Conservation (phyloP, 495 filamentous ascomycete species). For the Neurospora cerealis region DNA sequence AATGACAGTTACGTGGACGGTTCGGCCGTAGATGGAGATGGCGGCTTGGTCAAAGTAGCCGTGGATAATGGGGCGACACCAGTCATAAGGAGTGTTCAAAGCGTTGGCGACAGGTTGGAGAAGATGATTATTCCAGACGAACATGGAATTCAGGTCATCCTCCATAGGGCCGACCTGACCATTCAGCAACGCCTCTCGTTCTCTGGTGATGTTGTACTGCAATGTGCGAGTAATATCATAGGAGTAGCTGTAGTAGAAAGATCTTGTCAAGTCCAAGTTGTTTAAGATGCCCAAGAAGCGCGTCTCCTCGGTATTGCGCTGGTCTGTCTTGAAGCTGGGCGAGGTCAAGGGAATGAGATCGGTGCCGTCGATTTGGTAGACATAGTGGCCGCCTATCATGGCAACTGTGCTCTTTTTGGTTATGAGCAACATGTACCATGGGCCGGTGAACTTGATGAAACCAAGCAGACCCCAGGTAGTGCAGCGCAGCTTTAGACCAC, state of each 20-base stretch:
- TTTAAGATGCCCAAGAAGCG: conserved; percentile 81
- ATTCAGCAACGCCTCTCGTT: conserved; percentile 56
- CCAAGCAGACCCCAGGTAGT: conserved; percentile 90
- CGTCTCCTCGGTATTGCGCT: conserved; percentile 74
- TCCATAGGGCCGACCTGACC: conserved; percentile 48
- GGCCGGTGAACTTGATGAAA: conserved; percentile 89
- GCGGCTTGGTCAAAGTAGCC: conserved; percentile 91
- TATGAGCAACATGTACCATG: conserved; percentile 95
- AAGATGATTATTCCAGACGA: conserved; percentile 92
- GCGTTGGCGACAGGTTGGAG: conserved; percentile 60
- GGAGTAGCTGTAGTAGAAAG: conserved; percentile 97
- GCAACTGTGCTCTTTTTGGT: conserved; percentile 94
- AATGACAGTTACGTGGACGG: conserved; percentile 86
- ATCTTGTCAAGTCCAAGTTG: conserved; percentile 79
- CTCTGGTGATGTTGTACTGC: conserved; percentile 83
- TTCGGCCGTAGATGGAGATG: conserved; percentile 71
- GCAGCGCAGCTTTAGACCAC: conserved; percentile 83
- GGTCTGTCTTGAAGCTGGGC: conserved; percentile 62
- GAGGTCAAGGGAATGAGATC: conserved; percentile 78
- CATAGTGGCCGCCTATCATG: conserved; percentile 89
- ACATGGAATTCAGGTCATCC: conserved; percentile 84
- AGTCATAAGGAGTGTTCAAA: conserved; percentile 77
- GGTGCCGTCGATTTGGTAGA: conserved; percentile 94
- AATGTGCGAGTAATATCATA: conserved; percentile 92
- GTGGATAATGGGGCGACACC: conserved; percentile 94